Evolutionary conservation across 208 protist species (phyloP).

Genomic region (Leishmania lainsoni): DNA sequence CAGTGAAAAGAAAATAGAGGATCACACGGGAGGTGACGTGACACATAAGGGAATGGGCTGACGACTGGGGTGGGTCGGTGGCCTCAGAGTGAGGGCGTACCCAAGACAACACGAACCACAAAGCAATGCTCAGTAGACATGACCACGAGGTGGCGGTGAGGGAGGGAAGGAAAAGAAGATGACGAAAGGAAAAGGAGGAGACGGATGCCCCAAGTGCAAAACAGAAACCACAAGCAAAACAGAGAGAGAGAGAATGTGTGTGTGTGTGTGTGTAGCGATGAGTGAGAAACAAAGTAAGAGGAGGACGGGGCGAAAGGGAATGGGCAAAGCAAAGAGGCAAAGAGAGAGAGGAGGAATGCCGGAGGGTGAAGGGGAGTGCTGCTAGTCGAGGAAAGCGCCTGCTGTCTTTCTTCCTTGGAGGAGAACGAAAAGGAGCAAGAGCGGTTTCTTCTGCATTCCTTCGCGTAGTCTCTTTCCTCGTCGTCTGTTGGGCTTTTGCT

Average conservation of each 20-base stretch:
- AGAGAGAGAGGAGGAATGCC: neutral
- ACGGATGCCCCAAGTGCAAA: conserved; percentile 4
- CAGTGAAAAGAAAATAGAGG: neutral
- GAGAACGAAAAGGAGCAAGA: neutral
- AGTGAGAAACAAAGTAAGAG: neutral
- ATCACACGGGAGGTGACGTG: neutral
- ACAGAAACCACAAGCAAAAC: conserved; percentile 4
- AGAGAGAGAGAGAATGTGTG: neutral
- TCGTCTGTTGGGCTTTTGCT: neutral
- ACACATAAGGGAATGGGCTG: neutral
- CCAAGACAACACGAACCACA: too few relatives aligned
- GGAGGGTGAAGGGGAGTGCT: neutral
- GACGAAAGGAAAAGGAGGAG: neutral
- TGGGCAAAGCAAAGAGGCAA: neutral
- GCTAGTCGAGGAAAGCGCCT: neutral
- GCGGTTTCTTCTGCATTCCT: neutral
- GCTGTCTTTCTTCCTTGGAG: neutral
- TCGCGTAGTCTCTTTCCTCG: neutral
- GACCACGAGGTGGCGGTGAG: neutral
- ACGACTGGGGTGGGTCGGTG: neutral
- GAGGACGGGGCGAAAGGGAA: conserved; percentile 3
- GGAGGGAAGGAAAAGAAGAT: neutral
- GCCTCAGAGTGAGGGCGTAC: too few relatives aligned
- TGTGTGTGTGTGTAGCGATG: neutral
- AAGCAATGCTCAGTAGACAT: too few relatives aligned